Conservation (phyloP, 345 rosid genomes). For the Euphorbia tirucalli region DNA sequence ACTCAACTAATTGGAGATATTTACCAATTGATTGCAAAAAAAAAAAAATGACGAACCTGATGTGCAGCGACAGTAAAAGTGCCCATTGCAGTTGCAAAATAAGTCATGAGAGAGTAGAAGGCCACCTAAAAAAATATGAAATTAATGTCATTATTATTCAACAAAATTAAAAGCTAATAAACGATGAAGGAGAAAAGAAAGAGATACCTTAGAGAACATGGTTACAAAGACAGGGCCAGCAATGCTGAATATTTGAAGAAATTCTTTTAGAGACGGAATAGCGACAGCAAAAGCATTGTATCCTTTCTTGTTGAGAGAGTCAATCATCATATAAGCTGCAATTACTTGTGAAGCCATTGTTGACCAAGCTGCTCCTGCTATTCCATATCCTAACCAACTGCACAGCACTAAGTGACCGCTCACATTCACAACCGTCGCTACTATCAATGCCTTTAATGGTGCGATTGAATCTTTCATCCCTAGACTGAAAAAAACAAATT, state of each 20-base stretch:
- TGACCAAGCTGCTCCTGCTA: conserved; percentile 97
- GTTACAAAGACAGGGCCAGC: conserved; percentile 78
- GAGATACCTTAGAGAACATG: conserved; percentile 63
- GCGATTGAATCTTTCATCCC: conserved; percentile 99
- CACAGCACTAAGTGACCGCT: conserved; percentile 71
- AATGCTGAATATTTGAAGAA: conserved; percentile 51
- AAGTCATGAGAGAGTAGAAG: conserved; percentile 71
- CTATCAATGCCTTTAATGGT: conserved; percentile 75
- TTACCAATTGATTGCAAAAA: too few species aligned
- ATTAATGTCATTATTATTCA: not conserved
- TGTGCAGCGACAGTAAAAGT: conserved; percentile 75
- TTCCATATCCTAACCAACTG: conserved; percentile 69
- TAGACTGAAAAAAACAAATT: conserved; percentile 48
- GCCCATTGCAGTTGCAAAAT: conserved; percentile 87
- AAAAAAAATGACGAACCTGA: conserved; percentile 50
- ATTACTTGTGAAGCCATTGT: conserved; percentile 94
- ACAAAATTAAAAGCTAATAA: too few species aligned
- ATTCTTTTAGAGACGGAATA: conserved; percentile 56
- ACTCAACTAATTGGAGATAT: too few species aligned
- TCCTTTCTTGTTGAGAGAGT: conserved; percentile 66
- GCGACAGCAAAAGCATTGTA: conserved; percentile 59
- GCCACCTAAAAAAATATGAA: conserved; percentile 53
- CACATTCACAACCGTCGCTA: conserved; percentile 68
- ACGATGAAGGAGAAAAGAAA: not conserved
- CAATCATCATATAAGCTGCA: conserved; percentile 81